Evolutionary conservation across 805 yeast genomes (phyloP).

Genomic region (Saccharomycopsis sp.): DNA sequence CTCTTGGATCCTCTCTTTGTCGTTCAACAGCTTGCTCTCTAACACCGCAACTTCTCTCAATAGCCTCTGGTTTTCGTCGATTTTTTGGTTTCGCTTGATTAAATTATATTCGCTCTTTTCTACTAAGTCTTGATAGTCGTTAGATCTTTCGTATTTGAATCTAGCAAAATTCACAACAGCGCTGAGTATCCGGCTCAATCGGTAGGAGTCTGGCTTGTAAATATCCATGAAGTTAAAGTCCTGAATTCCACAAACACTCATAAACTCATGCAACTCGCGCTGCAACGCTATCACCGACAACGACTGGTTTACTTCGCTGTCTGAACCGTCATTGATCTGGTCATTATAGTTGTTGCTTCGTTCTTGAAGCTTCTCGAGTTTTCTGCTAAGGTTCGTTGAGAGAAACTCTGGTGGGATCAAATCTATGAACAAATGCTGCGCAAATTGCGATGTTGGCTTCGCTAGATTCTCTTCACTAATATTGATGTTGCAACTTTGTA

Average conservation of each 20-base stretch:
- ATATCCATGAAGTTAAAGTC: constrained; percentile 75
- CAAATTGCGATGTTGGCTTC: constrained; percentile 43
- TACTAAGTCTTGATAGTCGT: constrained; percentile 60
- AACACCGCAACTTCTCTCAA: constrained; percentile 32
- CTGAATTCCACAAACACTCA: constrained; percentile 65
- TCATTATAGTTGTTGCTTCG: constrained; percentile 14
- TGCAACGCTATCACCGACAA: constrained; percentile 50
- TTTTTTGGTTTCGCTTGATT: constrained; percentile 38
- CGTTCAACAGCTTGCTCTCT: constrained; percentile 27
- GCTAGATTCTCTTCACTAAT: constrained; percentile 53
- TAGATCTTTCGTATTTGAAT: constrained; percentile 70
- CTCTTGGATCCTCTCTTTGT: constrained; percentile 22
- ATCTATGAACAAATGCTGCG: constrained; percentile 20
- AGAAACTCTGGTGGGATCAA: constrained; percentile 34
- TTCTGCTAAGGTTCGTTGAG: constrained; percentile 49
- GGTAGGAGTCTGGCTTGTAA: constrained; percentile 63
- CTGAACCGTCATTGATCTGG: constrained; percentile 23
- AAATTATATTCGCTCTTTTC: constrained; percentile 45
- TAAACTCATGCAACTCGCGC: constrained; percentile 52
- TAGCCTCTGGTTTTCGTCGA: constrained; percentile 34
- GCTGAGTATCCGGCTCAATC: constrained; percentile 62
- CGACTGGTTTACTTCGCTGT: constrained; percentile 34
- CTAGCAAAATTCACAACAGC: constrained; percentile 83
- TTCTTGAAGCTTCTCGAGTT: constrained; percentile 46
- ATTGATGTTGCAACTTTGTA: constrained; percentile 54